Conservation (phyloP, 805 yeast genomes). For the Pichia exigua region DNA sequence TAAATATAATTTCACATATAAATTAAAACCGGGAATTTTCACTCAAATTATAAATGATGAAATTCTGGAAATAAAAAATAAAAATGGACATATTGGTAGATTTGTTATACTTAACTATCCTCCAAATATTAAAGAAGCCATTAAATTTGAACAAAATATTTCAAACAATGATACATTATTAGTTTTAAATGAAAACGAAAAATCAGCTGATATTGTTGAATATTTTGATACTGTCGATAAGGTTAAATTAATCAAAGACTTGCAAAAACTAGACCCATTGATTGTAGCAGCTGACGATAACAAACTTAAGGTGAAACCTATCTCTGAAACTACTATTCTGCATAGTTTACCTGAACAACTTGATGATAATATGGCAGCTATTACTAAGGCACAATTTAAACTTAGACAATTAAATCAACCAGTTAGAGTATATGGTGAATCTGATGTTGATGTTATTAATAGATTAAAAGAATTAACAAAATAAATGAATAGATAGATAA, state of each 20-base stretch:
- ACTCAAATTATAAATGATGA: conserved; percentile 41
- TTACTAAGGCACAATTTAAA: conserved; percentile 16
- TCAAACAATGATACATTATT: conserved; percentile 39
- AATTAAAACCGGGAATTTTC: conserved; percentile 36
- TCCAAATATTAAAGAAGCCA: conserved; percentile 53
- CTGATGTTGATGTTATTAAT: conserved; percentile 17
- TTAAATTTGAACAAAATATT: conserved; percentile 65
- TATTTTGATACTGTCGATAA: conserved; percentile 65
- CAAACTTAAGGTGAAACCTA: not conserved
- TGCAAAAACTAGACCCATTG: conserved; percentile 12
- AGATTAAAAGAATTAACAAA: conserved; percentile 12
- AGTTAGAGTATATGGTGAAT: conserved; percentile 19
- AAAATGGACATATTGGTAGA: conserved; percentile 33
- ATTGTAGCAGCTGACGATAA: not conserved
- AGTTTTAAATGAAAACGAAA: conserved; percentile 20
- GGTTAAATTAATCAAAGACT: conserved; percentile 22
- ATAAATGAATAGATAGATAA: not conserved
- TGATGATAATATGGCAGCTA: conserved; percentile 7
- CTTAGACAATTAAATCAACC: conserved; percentile 17
- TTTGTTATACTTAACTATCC: conserved; percentile 56
- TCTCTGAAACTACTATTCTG: not conserved
- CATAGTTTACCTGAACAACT: conserved; percentile 3
- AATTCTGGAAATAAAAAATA: conserved; percentile 18
- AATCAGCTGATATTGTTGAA: conserved; percentile 46
- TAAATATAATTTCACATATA: conserved; percentile 25